Percentiles rank a stretch among this genome's conserved stretches.
Evolutionary conservation across 257 asterid genomes (phyloP).

Genomic region (Euphrasia confusa): DNA sequence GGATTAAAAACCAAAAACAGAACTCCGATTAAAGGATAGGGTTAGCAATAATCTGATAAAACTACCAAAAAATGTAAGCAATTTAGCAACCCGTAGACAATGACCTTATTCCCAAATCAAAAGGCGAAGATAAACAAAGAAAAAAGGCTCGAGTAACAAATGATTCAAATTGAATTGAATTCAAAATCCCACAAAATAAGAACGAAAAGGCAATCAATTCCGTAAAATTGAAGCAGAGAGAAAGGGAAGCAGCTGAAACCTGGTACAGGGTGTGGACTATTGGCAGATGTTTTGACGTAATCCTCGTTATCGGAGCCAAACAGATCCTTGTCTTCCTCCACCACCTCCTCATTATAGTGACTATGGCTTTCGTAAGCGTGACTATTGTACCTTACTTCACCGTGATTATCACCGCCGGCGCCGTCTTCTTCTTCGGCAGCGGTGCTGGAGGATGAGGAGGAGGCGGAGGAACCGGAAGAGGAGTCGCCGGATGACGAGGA

Average conservation of each 20-base stretch:
- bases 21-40: background rate
- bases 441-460: conserved; percentile 55
- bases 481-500: conserved; percentile 45
- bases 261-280: conserved; percentile 67
- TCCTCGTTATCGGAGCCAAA: conserved; percentile 93
- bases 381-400: conserved; percentile 48
- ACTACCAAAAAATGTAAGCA: background rate
- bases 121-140: background rate
- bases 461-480: conserved; percentile 47
- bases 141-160: background rate
- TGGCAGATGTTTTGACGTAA: conserved; percentile 59
- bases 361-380: conserved; percentile 22
- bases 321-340: conserved; percentile 69
- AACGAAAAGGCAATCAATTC: background rate
- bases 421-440: conserved; percentile 34
- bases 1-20: background rate
- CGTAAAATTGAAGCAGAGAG: background rate
- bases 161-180: background rate
- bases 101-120: conserved; percentile 9
- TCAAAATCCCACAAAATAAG: background rate
- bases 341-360: conserved; percentile 29
- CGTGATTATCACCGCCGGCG: conserved; percentile 35
- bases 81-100: background rate
- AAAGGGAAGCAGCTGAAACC: conserved; percentile 36
- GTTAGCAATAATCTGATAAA: background rate